A percentile compares a stretch with the other conserved stretches of the same genome.
These are phyloP conservation scores for Desmodesmus armatus DNA, from an alignment of 139 green algal species.

Conservation along the genomic window DNA sequence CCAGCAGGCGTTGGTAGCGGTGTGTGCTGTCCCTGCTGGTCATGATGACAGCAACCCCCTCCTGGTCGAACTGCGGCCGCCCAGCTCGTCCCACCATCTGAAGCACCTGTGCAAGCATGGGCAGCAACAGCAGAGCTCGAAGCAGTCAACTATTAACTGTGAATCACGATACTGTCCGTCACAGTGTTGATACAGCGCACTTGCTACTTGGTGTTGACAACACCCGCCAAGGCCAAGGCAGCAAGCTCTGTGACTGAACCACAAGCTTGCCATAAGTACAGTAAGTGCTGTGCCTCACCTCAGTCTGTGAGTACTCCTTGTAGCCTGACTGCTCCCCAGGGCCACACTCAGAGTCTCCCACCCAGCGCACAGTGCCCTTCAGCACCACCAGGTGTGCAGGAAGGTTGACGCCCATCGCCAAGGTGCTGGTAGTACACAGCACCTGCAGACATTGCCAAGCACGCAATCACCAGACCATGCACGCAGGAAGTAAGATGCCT, in stretches of 20 bases:
- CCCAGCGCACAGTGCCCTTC: conserved; percentile 32
- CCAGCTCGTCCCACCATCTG: conserved; percentile 93
- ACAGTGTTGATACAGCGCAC: too few relatives aligned
- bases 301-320: conserved; percentile 89
- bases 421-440: conserved; percentile 90
- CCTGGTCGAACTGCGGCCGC: conserved; percentile 93
- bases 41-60: conserved; percentile 95
- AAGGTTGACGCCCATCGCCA: conserved; percentile 95
- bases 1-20: conserved; percentile 70
- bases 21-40: conserved; percentile 65
- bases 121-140: neutral
- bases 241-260: too few relatives aligned
- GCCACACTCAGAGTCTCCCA: neutral
- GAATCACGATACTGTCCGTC: too few relatives aligned
- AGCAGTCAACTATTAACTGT: too few relatives aligned
- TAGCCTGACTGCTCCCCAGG: conserved; percentile 68
- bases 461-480: neutral
- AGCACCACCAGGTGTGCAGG: conserved; percentile 89
- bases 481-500: neutral
- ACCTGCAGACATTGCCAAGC: conserved; percentile 60
- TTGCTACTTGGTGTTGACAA: too few relatives aligned
- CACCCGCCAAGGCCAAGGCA: too few relatives aligned
- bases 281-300: conserved; percentile 81
- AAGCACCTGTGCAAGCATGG: conserved; percentile 42
- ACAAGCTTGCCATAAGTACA: too few relatives aligned